phyloP scores from a whole-genome alignment of 768 basidiomycete genomes.

The Saitozyma podzolica region DNA sequence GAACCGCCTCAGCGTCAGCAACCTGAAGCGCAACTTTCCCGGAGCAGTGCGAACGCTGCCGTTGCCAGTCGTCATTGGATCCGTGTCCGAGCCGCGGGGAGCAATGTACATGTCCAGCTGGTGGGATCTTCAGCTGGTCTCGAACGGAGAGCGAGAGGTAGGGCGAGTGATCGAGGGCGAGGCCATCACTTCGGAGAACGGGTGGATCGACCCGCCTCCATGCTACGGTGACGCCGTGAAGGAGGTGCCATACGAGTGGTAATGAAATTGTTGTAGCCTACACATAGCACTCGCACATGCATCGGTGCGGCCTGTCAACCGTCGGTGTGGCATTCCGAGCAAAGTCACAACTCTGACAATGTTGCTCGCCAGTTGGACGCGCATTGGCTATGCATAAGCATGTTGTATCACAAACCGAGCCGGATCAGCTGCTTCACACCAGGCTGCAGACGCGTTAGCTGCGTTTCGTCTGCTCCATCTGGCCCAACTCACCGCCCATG shows the following conservation, averaged over 20 bases:
- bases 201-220: conserved; percentile 46
- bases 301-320: too few relatives aligned
- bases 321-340: too few relatives aligned
- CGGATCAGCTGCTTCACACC: conserved; percentile 81
- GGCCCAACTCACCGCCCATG: conserved; percentile 47
- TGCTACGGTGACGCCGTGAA: conserved; percentile 35
- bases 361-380: too few relatives aligned
- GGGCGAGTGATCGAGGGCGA: conserved; percentile 43
- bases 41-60: conserved; percentile 32
- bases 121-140: conserved; percentile 36
- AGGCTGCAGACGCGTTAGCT: conserved; percentile 69
- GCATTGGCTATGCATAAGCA: too few relatives aligned
- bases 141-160: conserved; percentile 19
- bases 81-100: conserved; percentile 37
- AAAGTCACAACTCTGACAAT: too few relatives aligned
- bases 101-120: conserved; percentile 36
- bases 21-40: conserved; percentile 27
- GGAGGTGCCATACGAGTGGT: conserved; percentile 24
- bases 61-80: conserved; percentile 41
- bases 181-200: conserved; percentile 32
- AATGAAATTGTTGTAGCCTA: too few relatives aligned
- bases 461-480: background rate
- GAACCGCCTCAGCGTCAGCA: conserved; percentile 13
- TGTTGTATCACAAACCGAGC: conserved; percentile 26
- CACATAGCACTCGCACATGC: too few relatives aligned